Base-by-base conservation (phyloP, 768 basidiomycete species). In the Sutorius australiensis region DNA sequence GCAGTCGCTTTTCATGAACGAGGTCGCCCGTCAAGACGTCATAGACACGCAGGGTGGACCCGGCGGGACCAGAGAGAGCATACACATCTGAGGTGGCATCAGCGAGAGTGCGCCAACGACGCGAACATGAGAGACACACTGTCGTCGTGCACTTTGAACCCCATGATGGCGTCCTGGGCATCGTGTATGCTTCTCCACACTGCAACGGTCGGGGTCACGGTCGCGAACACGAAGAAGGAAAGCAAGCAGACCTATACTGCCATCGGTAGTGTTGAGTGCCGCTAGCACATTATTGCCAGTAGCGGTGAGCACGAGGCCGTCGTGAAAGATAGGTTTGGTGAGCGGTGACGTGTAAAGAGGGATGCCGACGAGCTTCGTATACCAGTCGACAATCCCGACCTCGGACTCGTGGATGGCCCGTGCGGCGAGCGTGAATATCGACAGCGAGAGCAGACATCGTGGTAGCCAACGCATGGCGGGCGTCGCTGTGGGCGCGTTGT, bases 371-470 rank as follows among this genome's bases (percentile, higher is more conserved):
- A 87, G 78, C 13, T 77, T 69, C 60, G 83, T 88, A 69, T 97
- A 80, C 94, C 94, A 98, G 74, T 95, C 93, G 41, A 94, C 78
- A 40, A 87, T 72, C 40, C 90, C 89, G 50, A 82, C 87, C 51
- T 92, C 88, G 21, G 85, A 80, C 62, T 87, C 79, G 54, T 89
- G 84, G 32, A 88, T 69, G 27, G 84, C 84, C 53, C 64, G 70
- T 24, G 72, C 68, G 36, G 65, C 45, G 24, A 70, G 54, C 9
- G 65, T 27, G 27, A 60, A 46, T 12, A 59, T 1, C 10, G 57
- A 58, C 16, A 62, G 27, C n/a, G 59, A 37, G 17, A 68, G 51
- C 28, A 60, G 46, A 40, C 55, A 59, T 36, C 51, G 55, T 44
- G 60, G 52, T 24, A 50, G 59, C 17, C 46, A 24, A 24, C 24